Evolutionary conservation across 768 basidiomycete species (phyloP).

Genomic region (Boletus rubescentipes): DNA sequence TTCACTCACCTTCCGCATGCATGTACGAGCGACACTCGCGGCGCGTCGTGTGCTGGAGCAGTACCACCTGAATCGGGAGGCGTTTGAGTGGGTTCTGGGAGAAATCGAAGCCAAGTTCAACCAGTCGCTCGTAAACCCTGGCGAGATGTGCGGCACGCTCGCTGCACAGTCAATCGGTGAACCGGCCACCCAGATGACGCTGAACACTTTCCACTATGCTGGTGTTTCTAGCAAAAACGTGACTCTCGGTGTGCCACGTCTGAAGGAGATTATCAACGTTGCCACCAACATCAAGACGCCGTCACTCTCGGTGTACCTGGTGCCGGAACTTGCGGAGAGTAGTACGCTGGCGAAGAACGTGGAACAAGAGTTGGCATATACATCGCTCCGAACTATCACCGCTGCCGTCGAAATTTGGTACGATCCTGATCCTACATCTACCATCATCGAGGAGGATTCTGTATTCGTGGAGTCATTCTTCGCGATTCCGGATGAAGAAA

Average conservation of each 20-base stretch:
- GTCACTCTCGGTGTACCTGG: constrained; percentile 88
- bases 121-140: constrained; percentile 85
- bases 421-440: constrained; percentile 88
- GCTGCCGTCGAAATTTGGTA: constrained; percentile 97
- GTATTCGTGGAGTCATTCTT: constrained; percentile 99
- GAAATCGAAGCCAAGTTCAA: constrained; percentile 98
- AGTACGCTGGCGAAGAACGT: constrained; percentile 77
- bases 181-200: constrained; percentile 99
- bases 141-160: constrained; percentile 98
- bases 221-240: constrained; percentile 99
- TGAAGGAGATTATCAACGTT: constrained; percentile 99
- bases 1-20: constrained; percentile 90
- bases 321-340: constrained; percentile 64
- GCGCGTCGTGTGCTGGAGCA: constrained; percentile 85
- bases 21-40: constrained; percentile 86
- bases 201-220: constrained; percentile 99
- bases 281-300: constrained; percentile 99
- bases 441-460: constrained; percentile 94
- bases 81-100: constrained; percentile 96
- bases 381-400: constrained; percentile 90
- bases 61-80: constrained; percentile 85
- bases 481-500: constrained; percentile 96
- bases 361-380: constrained; percentile 91
- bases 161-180: constrained; percentile 99
- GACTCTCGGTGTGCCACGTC: constrained; percentile 96